Base-by-base conservation (phyloP, 2,329 filamentous ascomycete genomes). In the Epichloe elymi region DNA sequence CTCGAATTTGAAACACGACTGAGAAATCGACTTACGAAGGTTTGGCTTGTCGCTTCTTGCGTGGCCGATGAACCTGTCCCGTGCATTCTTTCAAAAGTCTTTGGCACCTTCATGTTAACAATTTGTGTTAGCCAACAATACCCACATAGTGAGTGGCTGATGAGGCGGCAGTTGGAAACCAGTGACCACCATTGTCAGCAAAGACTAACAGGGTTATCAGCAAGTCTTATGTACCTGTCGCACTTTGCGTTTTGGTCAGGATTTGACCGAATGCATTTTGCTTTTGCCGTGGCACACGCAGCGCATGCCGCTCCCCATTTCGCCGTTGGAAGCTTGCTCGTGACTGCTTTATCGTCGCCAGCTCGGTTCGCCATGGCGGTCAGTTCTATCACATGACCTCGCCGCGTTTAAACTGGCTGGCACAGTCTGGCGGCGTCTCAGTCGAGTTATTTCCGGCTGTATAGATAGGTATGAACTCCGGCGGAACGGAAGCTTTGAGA, bases 261-360 rank as follows among this genome's bases (percentile, higher is more conserved):
- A 51, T 67, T 68, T 6, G 70, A 67, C 8, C 72, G 68, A 43
- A 75, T 67, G 53, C 74, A 76, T 54, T 75, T 75, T 7, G 73
- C 72, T 56, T 76, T 76, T 35, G 74, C 71, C 12, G 67, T 63
- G 6, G 74, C 71, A 55, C 74, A 76, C 1, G 71, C 63, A 5
- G 70, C 64, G 47, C 73, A 76, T 1, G 73, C 73, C 4, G 71
- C 71, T 15, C 73, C 73, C 73, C 73, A 76, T 72, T 67, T 69
- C 33, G 67, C 67, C 52, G 65, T 65, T 15, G 66, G 59, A 33
- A 64, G 59, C 57, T 66, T 66, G 20, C 57, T 61, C 47, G 62
- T 53, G 30, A 61, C 57, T 14, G 54, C 36, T 14, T 35, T 40
- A 12, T 38, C 42, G 26, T 51, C 49, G 5, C 26, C 46, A 14